Percentiles rank a stretch among this genome's conserved stretches.
Conservation (phyloP, 2,329 filamentous ascomycete species). For the Trichoderma sp. region DNA sequence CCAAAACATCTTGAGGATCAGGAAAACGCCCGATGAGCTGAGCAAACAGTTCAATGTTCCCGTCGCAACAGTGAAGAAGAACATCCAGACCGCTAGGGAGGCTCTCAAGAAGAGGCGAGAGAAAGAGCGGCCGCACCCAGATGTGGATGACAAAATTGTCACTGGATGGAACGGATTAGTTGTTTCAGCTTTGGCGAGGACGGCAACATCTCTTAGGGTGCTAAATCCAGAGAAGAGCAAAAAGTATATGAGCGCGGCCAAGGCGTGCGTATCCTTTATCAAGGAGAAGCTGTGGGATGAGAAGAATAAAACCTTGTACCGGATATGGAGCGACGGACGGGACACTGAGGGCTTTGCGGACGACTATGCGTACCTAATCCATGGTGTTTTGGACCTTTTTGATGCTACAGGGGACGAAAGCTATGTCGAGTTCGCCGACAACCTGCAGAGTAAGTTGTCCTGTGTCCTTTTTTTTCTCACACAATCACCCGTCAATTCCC, state of each 20-base stretch:
- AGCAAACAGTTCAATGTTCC: slow-evolving; percentile 74
- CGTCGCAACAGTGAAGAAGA: slow-evolving; percentile 65
- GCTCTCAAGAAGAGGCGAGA: slow-evolving; percentile 73
- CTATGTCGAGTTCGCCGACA: slow-evolving; percentile 79
- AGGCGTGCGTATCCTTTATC: slow-evolving; percentile 71
- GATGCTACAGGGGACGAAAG: slow-evolving; percentile 75
- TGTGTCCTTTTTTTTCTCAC: not conserved
- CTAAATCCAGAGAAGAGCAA: slow-evolving; percentile 59
- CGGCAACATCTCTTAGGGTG: slow-evolving; percentile 65
- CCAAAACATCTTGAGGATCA: slow-evolving; percentile 82
- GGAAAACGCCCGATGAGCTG: slow-evolving; percentile 66
- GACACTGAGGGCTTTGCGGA: slow-evolving; percentile 79
- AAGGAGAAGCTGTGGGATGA: slow-evolving; percentile 71
- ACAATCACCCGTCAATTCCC: too few species aligned
- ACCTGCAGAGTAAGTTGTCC: slow-evolving; percentile 65
- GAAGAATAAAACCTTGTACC: slow-evolving; percentile 62
- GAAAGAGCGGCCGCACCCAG: slow-evolving; percentile 72
- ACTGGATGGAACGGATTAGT: slow-evolving; percentile 87
- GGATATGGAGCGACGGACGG: slow-evolving; percentile 70
- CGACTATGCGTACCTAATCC: slow-evolving; percentile 88
- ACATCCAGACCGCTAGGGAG: slow-evolving; percentile 65
- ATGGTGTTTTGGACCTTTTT: slow-evolving; percentile 81
- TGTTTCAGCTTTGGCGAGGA: slow-evolving; percentile 77
- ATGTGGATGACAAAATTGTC: slow-evolving; percentile 85
- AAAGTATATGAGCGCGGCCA: slow-evolving; percentile 66